A percentile compares a stretch with the other conserved stretches of the same genome.
Evolutionary conservation across 495 filamentous ascomycete species (phyloP).

Genomic region (Chaetomium cochliodes): DNA sequence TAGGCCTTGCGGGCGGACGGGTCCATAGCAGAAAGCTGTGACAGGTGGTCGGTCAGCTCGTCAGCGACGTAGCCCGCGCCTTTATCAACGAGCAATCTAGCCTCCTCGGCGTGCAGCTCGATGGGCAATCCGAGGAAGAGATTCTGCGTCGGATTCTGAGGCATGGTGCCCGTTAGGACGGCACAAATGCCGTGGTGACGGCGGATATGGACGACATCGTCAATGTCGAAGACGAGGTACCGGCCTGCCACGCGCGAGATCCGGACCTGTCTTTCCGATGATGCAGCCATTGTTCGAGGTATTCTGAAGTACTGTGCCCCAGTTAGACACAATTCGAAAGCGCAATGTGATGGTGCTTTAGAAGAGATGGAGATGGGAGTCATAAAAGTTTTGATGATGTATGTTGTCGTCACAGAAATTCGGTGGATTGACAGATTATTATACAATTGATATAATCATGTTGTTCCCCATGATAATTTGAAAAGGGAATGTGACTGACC

Average conservation of each 20-base stretch:
- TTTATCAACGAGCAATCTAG: constrained; percentile 75
- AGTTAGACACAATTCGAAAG: constrained; percentile 26
- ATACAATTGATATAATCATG: constrained; percentile 43
- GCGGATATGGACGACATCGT: constrained; percentile 77
- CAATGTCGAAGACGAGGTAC: constrained; percentile 86
- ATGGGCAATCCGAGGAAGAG: constrained; percentile 86
- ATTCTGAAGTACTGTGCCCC: constrained; percentile 17
- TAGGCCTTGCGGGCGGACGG: constrained; percentile 53
- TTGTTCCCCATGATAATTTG: constrained; percentile 7
- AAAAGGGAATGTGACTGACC: constrained; percentile 29
- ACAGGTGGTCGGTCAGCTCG: constrained; percentile 64
- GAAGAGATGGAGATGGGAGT: constrained; percentile 22
- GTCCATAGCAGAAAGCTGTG: constrained; percentile 57
- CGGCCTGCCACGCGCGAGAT: constrained; percentile 78
- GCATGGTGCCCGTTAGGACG: constrained; percentile 80
- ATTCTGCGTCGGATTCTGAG: constrained; percentile 92
- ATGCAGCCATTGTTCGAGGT: constrained; percentile 22
- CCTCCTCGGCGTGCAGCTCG: constrained; percentile 90
- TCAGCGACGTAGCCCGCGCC: constrained; percentile 76
- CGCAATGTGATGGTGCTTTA: constrained; percentile 2
- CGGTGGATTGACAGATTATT: constrained; percentile 49
- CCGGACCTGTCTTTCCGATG: constrained; percentile 52
- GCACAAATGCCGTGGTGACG: constrained; percentile 82
- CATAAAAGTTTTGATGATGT: constrained; percentile 38
- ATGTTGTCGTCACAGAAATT: constrained; percentile 40